Base-by-base conservation (phyloP, 2,329 filamentous ascomycete genomes). In the Blastomyces gilchristii region DNA sequence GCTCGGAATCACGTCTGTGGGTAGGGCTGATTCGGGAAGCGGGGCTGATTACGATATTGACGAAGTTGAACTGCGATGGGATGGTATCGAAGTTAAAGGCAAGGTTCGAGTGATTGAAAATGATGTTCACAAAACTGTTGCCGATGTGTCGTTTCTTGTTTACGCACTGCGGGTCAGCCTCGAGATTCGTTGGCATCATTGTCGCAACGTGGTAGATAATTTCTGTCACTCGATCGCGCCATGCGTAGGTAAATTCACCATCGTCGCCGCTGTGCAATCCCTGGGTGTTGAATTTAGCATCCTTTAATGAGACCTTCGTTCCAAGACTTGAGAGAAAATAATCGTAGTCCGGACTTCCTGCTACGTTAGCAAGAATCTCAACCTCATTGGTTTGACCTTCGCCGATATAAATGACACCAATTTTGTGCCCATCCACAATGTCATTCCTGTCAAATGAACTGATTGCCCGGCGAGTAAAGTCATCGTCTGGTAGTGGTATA, bases 111-210 rank as follows among this genome's bases (percentile, higher is more conserved):
- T 96, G 91, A 74, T 99, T 99, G 82, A 95, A 99, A 63, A 99
- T 88, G 69, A 99, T 96, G 73, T 96, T 97, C 72, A 99, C 94
- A 74, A 90, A 96, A 75, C 97, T 94, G 72, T 99, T 99, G 63
- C 94, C 94, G 65, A 97, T 94, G 71, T 97, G 95, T 2, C 87
- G 83, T 76, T 99, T 99, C 79, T 99, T 99, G 73, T 85, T 83
- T 65, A 87, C 86, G 71, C 88, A 91, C 65, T 85, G 82, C 11
- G 88, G 84, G 69, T 96, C 91, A 39, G 85, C 82, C 62, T 91
- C 85, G 16, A 87, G 79, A 71, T 95, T 84, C 11, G 91, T 96
- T 0, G 94, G 94, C 94, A 99, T 99, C 82, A 97, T 91, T 3
- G 93, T 99, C 5, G 90, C 91, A 62, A 97, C 87, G 73, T 97